These are phyloP conservation scores for Testicularia cyperi DNA, from an alignment of 1,284 basidiomycete genomes.

Conservation along the genomic window DNA sequence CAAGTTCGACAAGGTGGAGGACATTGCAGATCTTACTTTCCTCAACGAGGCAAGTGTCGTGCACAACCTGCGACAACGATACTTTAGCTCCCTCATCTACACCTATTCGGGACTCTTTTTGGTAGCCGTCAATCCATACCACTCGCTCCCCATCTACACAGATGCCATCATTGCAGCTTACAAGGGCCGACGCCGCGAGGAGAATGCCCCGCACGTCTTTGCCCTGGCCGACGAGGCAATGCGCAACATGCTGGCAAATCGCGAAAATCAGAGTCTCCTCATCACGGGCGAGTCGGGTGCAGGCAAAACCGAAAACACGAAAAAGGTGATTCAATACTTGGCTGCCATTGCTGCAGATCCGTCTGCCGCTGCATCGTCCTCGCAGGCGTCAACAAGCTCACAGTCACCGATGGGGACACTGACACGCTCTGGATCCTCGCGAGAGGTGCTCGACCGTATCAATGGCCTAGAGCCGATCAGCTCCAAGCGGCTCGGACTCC, in stretches of 20 bases:
- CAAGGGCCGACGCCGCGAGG: conserved; percentile 84
- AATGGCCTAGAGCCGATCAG: conserved; percentile 41
- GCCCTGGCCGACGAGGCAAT: conserved; percentile 96
- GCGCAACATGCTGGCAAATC: conserved; percentile 96
- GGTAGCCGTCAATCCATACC: conserved; percentile 98
- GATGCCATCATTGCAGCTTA: conserved; percentile 90
- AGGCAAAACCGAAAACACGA: conserved; percentile 99
- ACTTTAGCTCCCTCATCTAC: conserved; percentile 76
- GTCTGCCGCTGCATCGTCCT: conserved; percentile 3
- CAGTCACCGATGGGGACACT: conserved; percentile 33
- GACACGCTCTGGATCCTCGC: conserved; percentile 33
- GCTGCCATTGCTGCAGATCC: conserved; percentile 82
- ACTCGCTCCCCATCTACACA: conserved; percentile 86
- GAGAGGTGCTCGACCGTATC: conserved; percentile 50
- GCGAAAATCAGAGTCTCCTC: conserved; percentile 95
- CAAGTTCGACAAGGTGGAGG: conserved; percentile 95
- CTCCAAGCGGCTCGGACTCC: conserved; percentile 69
- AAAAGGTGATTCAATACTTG: conserved; percentile 99
- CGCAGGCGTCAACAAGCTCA: conserved; percentile 4
- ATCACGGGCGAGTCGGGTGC: conserved; percentile 99
- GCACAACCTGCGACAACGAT: conserved; percentile 88
- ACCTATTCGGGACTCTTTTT: conserved; percentile 95
- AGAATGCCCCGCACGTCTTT: conserved; percentile 96
- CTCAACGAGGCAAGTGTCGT: conserved; percentile 98
- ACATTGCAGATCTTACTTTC: conserved; percentile 97